Conservation (phyloP, 2,329 filamentous ascomycete species). For the Clonostachys chloroleuca region DNA sequence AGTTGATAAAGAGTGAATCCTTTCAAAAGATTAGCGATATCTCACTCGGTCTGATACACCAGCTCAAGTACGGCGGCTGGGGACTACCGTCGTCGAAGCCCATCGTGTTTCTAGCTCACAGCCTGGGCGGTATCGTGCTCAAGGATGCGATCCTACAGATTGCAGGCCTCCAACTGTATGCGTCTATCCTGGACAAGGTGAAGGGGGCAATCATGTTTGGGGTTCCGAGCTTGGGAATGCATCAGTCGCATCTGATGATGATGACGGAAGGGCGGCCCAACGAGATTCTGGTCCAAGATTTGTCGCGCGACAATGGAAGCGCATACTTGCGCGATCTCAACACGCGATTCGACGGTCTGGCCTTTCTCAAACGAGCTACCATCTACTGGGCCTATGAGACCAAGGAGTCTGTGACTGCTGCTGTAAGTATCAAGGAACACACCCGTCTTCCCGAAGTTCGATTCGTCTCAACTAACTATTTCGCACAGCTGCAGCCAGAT, state of each 20-base stretch:
- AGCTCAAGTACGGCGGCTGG: background rate
- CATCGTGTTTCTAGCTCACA: background rate
- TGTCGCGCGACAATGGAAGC: background rate
- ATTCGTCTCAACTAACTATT: too few relatives aligned
- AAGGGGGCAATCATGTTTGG: background rate
- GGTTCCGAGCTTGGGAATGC: background rate
- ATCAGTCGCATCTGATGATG: background rate
- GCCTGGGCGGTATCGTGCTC: background rate
- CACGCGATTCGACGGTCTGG: too few relatives aligned
- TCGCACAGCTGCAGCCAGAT: too few relatives aligned
- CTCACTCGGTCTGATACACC: background rate
- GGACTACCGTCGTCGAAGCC: background rate
- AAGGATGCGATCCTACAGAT: background rate
- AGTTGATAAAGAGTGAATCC: background rate
- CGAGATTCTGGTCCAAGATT: background rate
- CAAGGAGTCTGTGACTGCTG: background rate
- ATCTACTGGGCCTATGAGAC: background rate
- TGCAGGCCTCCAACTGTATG: background rate
- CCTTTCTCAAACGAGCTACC: too few relatives aligned
- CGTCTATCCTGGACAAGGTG: background rate
- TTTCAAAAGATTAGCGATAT: background rate
- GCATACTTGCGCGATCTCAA: too few relatives aligned
- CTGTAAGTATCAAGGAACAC: too few relatives aligned
- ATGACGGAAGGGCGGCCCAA: background rate
- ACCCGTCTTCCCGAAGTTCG: too few relatives aligned